Conservation (phyloP, 2,329 filamentous ascomycete species). For the Metarhizium humberi region DNA sequence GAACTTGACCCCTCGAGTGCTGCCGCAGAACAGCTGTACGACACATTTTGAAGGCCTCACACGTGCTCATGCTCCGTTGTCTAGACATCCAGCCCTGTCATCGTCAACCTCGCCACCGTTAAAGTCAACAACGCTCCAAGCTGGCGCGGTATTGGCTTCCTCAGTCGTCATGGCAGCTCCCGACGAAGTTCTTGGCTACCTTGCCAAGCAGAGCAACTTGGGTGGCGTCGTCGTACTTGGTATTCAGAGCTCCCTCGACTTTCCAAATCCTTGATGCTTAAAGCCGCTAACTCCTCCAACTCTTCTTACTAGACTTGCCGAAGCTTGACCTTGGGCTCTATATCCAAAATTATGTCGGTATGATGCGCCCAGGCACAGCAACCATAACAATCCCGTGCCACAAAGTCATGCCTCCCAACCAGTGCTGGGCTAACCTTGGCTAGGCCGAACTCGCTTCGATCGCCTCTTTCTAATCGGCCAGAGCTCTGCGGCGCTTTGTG, state of each 20-base stretch:
- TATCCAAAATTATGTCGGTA: constrained; percentile 80
- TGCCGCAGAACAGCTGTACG: background rate
- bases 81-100: background rate
- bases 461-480: constrained; percentile 75
- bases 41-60: background rate
- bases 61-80: background rate
- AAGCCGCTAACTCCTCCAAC: background rate
- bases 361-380: constrained; percentile 8
- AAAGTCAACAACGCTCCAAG: background rate
- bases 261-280: background rate
- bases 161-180: constrained; percentile 25
- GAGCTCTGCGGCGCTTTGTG: constrained; percentile 63
- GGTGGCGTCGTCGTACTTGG: constrained; percentile 40
- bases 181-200: constrained; percentile 29
- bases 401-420: background rate
- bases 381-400: background rate
- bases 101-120: background rate
- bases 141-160: background rate
- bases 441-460: constrained; percentile 72
- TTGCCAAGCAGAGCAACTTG: constrained; percentile 35
- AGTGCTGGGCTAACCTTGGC: background rate
- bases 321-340: constrained; percentile 91
- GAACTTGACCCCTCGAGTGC: too few relatives aligned
- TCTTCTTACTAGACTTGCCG: constrained; percentile 50
- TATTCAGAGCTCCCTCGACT: constrained; percentile 13